A percentile compares a stretch with the other conserved stretches of the same genome.
These are phyloP conservation scores for Zygosaccharomyces bailii DNA, from an alignment of 805 yeast genomes.

Conservation along the genomic window DNA sequence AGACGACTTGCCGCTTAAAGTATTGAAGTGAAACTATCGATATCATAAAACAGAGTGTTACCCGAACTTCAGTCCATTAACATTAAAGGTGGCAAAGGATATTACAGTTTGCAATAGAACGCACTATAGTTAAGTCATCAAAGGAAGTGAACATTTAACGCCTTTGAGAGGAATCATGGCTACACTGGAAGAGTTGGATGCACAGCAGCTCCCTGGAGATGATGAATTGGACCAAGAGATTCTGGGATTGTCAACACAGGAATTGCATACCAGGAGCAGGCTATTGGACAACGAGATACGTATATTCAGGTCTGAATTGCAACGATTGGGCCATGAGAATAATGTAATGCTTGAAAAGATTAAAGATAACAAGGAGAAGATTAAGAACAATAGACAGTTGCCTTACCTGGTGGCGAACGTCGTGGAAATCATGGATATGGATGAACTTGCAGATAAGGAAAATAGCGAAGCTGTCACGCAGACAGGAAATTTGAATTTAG, in stretches of 20 bases:
- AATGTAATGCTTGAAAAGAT: slow-evolving; percentile 89
- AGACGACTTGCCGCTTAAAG: not conserved
- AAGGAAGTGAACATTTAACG: not conserved
- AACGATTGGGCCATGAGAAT: slow-evolving; percentile 87
- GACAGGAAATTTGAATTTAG: slow-evolving; percentile 93
- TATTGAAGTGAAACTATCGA: no score
- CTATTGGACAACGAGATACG: slow-evolving; percentile 92
- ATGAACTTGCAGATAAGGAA: slow-evolving; percentile 75
- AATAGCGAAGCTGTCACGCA: slow-evolving; percentile 55
- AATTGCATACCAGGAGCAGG: slow-evolving; percentile 79
- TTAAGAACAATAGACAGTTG: slow-evolving; percentile 89
- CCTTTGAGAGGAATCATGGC: slow-evolving; percentile 49
- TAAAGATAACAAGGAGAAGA: slow-evolving; percentile 93
- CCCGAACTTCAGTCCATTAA: slow-evolving; percentile 2
- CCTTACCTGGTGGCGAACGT: slow-evolving; percentile 97
- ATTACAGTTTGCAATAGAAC: not conserved
- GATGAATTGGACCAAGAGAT: slow-evolving; percentile 80
- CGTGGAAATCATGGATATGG: slow-evolving; percentile 87
- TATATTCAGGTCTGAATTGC: slow-evolving; percentile 88
- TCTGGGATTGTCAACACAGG: slow-evolving; percentile 70
- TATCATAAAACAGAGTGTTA: no score
- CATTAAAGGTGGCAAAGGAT: slow-evolving; percentile 7
- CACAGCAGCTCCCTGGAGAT: slow-evolving; percentile 42
- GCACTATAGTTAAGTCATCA: not conserved
- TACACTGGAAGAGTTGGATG: slow-evolving; percentile 78